Evolutionary conservation across 2,329 filamentous ascomycete genomes (phyloP).

Genomic region (Epichloe glyceriae): DNA sequence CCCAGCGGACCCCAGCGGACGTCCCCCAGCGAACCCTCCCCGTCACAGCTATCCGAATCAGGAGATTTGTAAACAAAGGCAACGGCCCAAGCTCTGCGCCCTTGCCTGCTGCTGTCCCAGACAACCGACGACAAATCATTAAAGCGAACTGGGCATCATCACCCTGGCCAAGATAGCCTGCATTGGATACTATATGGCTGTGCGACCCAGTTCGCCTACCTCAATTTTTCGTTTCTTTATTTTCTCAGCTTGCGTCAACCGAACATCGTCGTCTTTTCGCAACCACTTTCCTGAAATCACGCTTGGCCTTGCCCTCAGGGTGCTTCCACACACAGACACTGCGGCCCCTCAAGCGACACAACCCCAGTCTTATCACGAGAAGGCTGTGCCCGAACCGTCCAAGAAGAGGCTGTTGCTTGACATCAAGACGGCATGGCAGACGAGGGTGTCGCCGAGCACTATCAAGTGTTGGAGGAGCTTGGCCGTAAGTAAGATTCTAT

Average conservation of each 20-base stretch:
- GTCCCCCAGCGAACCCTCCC: conserved; percentile 6
- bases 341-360: not conserved
- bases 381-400: not conserved
- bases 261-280: not conserved
- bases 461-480: conserved; percentile 91
- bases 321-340: not conserved
- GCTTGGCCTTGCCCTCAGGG: not conserved
- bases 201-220: conserved; percentile 1
- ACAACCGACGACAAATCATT: conserved; percentile 15
- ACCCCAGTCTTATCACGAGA: not conserved
- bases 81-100: conserved; percentile 18
- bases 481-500: conserved; percentile 53
- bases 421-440: conserved; percentile 34
- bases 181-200: conserved; percentile 1
- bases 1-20: not conserved
- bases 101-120: conserved; percentile 20
- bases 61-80: conserved; percentile 29
- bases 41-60: conserved; percentile 22
- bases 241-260: not conserved
- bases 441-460: conserved; percentile 66
- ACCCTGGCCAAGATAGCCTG: conserved; percentile 1
- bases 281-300: not conserved
- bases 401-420: conserved; percentile 11
- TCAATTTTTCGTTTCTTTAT: not conserved
- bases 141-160: conserved; percentile 5